These are phyloP conservation scores for Hypericum androsaemum DNA, from an alignment of 345 rosid species.

Conservation along the genomic window DNA sequence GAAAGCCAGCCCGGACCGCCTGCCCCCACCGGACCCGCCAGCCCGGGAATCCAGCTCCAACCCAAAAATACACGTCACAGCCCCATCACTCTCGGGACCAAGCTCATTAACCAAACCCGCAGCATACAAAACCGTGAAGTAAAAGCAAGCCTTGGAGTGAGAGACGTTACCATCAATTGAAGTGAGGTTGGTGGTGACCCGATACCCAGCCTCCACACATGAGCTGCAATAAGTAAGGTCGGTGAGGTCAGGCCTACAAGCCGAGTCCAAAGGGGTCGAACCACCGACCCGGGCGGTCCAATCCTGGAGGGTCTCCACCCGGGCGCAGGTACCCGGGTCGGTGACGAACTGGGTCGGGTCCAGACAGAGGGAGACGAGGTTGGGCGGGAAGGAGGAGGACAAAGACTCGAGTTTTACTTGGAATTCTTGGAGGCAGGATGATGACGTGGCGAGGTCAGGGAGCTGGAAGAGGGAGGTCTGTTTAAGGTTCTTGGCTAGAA, in stretches of 20 bases:
- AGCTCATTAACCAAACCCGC: background rate
- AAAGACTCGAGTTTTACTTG: slow-evolving; percentile 44
- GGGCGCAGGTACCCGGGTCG: slow-evolving; percentile 40
- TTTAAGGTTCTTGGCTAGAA: slow-evolving; percentile 46
- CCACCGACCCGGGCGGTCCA: slow-evolving; percentile 50
- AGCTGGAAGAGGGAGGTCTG: slow-evolving; percentile 51
- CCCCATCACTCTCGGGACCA: background rate
- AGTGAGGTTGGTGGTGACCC: slow-evolving; percentile 31
- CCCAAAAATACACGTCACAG: slow-evolving; percentile 1
- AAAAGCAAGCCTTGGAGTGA: slow-evolving; percentile 13
- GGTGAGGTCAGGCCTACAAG: slow-evolving; percentile 52
- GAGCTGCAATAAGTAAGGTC: slow-evolving; percentile 46
- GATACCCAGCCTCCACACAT: slow-evolving; percentile 52
- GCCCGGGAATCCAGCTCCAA: background rate
- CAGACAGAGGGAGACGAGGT: slow-evolving; percentile 44
- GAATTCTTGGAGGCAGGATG: slow-evolving; percentile 51
- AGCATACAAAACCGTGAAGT: background rate
- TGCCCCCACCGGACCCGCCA: background rate
- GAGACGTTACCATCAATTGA: slow-evolving; percentile 44
- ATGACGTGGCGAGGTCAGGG: slow-evolving; percentile 39
- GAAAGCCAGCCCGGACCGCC: background rate
- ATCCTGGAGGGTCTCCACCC: slow-evolving; percentile 35
- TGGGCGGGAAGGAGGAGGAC: slow-evolving; percentile 35
- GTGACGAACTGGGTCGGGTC: slow-evolving; percentile 46
- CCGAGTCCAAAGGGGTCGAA: slow-evolving; percentile 42